A percentile compares a stretch with the other conserved stretches of the same genome.
Evolutionary conservation across 108 stramenopile species (phyloP).

Genomic region (Fragilaria crotonensis): DNA sequence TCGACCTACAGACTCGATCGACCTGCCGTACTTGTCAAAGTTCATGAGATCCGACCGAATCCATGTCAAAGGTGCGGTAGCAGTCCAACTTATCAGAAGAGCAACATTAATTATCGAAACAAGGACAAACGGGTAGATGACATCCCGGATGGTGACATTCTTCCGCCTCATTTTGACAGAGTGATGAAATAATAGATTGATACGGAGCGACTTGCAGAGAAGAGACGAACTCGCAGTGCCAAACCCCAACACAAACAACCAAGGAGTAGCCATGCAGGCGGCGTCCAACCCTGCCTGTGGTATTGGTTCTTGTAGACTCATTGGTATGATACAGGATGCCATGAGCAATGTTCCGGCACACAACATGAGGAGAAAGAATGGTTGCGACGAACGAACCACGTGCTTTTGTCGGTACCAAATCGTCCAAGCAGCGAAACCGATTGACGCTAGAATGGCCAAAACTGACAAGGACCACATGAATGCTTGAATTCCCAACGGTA

Average conservation of each 20-base stretch:
- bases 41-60: neutral
- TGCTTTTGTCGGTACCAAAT: conserved; percentile 13
- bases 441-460: neutral
- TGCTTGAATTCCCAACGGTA: neutral
- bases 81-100: neutral
- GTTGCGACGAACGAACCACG: conserved; percentile 30
- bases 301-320: conserved; percentile 16
- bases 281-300: neutral
- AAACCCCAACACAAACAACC: neutral
- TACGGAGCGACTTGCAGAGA: neutral
- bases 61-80: neutral
- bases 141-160: neutral
- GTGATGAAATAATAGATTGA: neutral
- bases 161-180: neutral
- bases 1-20: neutral
- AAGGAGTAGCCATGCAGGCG: conserved; percentile 5
- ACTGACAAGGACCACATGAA: neutral
- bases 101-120: neutral
- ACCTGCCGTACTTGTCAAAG: neutral
- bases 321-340: conserved; percentile 22
- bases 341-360: conserved; percentile 28
- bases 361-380: conserved; percentile 23
- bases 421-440: conserved; percentile 19
- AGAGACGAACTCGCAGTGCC: neutral
- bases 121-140: neutral